Evolutionary conservation across 805 yeast genomes (phyloP).

Genomic region (Ogataea methanolica): DNA sequence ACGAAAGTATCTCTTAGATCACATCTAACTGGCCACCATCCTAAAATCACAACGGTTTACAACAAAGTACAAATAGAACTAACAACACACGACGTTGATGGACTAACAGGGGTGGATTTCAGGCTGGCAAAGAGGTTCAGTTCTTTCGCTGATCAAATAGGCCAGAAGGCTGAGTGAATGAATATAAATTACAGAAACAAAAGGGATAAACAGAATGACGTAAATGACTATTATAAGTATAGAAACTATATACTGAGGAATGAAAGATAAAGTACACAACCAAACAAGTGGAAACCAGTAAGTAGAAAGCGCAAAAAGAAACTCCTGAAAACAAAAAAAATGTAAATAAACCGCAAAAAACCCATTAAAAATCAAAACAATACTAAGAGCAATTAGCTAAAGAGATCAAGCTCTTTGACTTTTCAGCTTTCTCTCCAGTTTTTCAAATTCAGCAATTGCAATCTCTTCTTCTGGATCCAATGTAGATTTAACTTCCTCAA

Average conservation of each 20-base stretch:
- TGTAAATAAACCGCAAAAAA: neutral
- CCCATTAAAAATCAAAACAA: neutral
- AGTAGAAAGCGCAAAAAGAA: too few species aligned
- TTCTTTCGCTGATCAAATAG: conserved; percentile 27
- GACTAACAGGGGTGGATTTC: conserved; percentile 53
- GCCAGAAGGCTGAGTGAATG: conserved; percentile 4
- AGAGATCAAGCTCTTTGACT: conserved; percentile 13
- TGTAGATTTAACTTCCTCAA: conserved; percentile 44
- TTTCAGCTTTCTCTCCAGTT: conserved; percentile 61
- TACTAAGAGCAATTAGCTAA: neutral
- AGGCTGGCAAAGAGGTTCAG: conserved; percentile 49
- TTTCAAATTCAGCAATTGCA: conserved; percentile 79
- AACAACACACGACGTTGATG: conserved; percentile 61
- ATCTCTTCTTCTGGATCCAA: conserved; percentile 43
- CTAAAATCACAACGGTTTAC: conserved; percentile 60
- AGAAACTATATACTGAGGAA: neutral
- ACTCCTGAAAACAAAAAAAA: neutral
- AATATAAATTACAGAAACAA: neutral
- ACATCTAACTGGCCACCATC: conserved; percentile 64
- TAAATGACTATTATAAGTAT: neutral
- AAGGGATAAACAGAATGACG: too few species aligned
- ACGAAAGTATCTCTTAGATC: conserved; percentile 53
- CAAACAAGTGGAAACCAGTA: too few species aligned
- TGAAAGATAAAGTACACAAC: too few species aligned
- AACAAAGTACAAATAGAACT: conserved; percentile 50